phyloP scores from a whole-genome alignment of 176 grass and related monocot genomes.

The Poa annua region DNA sequence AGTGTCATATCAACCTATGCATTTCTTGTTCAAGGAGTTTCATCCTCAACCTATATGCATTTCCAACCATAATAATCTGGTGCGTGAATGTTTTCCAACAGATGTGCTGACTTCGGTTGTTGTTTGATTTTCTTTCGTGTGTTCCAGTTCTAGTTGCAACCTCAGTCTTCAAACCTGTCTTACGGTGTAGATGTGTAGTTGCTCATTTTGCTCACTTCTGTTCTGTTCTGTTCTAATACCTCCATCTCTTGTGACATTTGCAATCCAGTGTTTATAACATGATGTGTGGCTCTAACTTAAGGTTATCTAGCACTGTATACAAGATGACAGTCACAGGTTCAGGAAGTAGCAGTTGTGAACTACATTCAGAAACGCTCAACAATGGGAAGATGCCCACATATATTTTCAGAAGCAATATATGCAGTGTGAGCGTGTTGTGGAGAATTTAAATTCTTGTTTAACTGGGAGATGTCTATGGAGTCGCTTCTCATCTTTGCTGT shows the following conservation, averaged over 20 bases:
- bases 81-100: constrained; percentile 16
- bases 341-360: neutral
- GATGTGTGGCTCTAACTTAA: constrained; percentile 11
- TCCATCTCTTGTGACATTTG: neutral
- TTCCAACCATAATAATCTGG: constrained; percentile 11
- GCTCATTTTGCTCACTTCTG: neutral
- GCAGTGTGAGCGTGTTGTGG: neutral
- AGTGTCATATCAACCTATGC: constrained; percentile 13
- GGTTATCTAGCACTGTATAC: constrained; percentile 2
- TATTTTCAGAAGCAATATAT: neutral
- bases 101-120: constrained; percentile 15
- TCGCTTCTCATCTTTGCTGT: neutral
- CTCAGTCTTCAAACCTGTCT: neutral
- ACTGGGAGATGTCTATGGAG: neutral
- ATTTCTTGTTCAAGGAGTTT: neutral
- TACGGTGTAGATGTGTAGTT: neutral
- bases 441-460: neutral
- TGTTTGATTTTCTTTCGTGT: neutral
- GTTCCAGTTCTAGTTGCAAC: neutral
- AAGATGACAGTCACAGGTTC: constrained; percentile 20
- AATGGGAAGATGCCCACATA: neutral
- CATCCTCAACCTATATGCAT: constrained; percentile 14
- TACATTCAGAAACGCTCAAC: neutral
- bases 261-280: neutral
- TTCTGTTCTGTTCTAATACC: constrained; percentile 30